These are phyloP conservation scores for Thuja plicata DNA, from an alignment of 83 land plant species.

Conservation along the genomic window DNA sequence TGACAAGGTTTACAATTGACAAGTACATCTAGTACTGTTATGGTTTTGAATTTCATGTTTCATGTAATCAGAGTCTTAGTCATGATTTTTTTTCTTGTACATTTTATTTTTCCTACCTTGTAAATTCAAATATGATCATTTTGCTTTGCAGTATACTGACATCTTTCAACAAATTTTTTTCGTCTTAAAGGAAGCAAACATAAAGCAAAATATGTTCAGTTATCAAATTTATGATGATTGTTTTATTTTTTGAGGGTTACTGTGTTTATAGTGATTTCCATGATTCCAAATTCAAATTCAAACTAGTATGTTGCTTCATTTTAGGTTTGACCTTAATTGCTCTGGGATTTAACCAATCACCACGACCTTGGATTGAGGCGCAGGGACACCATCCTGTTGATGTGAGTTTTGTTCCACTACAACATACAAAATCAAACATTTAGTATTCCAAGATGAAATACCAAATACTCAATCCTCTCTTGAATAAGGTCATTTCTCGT, in stretches of 20 bases:
- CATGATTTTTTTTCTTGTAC: neutral
- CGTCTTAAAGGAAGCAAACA: neutral
- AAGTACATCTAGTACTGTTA: neutral
- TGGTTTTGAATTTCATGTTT: neutral
- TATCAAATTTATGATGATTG: neutral
- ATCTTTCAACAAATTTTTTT: neutral
- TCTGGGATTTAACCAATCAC: neutral
- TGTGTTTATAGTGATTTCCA: neutral
- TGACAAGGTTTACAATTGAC: neutral
- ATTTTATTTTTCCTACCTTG: neutral
- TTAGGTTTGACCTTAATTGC: neutral
- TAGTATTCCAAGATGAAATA: too few relatives aligned
- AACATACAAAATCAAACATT: too few relatives aligned
- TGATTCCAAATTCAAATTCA: neutral
- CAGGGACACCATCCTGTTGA: neutral
- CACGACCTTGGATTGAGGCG: neutral
- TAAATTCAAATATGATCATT: neutral
- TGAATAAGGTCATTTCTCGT: too few relatives aligned
- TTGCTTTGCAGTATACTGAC: neutral
- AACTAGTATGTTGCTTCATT: neutral
- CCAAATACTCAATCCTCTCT: too few relatives aligned
- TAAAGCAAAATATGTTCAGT: neutral
- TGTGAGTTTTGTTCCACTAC: too few relatives aligned
- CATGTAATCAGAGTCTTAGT: neutral
- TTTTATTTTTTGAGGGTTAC: neutral